Evolutionary conservation across 1,139 yeast genomes (phyloP).

Genomic region (Blastobotrys aristatus): DNA sequence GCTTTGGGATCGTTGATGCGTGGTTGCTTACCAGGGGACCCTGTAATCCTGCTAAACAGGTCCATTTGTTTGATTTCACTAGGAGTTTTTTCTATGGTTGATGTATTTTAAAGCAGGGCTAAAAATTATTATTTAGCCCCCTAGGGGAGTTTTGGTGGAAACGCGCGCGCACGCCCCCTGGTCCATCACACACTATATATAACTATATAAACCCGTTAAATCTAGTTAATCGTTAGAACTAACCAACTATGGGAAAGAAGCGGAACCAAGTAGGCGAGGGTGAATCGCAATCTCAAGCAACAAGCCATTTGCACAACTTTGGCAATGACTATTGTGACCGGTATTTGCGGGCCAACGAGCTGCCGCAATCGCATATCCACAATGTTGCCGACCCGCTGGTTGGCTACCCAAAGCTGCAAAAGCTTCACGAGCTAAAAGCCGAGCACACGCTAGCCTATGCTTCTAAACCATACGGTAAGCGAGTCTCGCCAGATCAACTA

Average conservation of each 20-base stretch:
- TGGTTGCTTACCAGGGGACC: neutral
- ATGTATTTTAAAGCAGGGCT: neutral
- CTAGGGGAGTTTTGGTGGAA: no score
- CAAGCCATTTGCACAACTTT: slow-evolving; percentile 33
- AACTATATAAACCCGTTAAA: no score
- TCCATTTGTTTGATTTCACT: slow-evolving; percentile 2
- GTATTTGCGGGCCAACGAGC: slow-evolving; percentile 54
- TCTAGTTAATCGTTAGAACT: no score
- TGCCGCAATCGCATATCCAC: slow-evolving; percentile 60
- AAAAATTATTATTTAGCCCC: no score
- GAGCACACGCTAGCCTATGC: slow-evolving; percentile 48
- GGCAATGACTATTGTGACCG: slow-evolving; percentile 69
- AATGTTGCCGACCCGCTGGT: slow-evolving; percentile 61
- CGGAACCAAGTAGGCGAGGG: no score
- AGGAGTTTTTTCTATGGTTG: neutral
- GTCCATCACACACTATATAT: no score
- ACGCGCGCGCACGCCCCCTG: no score
- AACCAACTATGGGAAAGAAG: no score
- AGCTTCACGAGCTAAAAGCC: slow-evolving; percentile 57
- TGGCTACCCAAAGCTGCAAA: slow-evolving; percentile 81
- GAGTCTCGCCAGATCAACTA: slow-evolving; percentile 45
- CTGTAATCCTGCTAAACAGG: slow-evolving; percentile 7
- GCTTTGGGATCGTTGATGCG: slow-evolving; percentile 13
- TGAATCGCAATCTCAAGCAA: no score
- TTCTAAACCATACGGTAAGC: slow-evolving; percentile 60